phyloP scores from a whole-genome alignment of 805 yeast genomes.

The Saccharomyces jurei region DNA sequence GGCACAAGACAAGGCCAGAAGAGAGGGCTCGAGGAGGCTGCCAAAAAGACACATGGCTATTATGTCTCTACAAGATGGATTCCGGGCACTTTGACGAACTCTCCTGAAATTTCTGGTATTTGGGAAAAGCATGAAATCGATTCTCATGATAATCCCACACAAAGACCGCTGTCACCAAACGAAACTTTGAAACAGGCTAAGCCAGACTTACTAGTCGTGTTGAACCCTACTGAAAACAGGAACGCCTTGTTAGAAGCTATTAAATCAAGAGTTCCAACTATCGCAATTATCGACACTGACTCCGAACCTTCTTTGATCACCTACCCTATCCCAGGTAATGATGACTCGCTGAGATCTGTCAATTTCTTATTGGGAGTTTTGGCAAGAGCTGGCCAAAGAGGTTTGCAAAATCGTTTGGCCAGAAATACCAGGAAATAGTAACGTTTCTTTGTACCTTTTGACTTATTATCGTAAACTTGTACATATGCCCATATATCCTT shows the following conservation, averaged over 20 bases:
- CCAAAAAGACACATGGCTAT: constrained; percentile 67
- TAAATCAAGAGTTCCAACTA: constrained; percentile 77
- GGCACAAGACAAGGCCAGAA: constrained; percentile 79
- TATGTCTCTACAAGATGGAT: constrained; percentile 83
- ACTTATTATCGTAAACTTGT: not conserved
- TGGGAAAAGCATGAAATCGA: constrained; percentile 72
- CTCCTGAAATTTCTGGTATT: constrained; percentile 49
- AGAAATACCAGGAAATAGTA: constrained; percentile 11
- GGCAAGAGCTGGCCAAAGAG: constrained; percentile 77
- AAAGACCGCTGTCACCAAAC: constrained; percentile 43
- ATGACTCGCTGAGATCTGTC: constrained; percentile 77
- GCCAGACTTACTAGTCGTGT: constrained; percentile 80
- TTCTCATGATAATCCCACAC: constrained; percentile 60
- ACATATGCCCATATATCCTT: not conserved
- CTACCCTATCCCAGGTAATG: constrained; percentile 94
- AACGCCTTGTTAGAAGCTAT: constrained; percentile 76
- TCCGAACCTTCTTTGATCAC: constrained; percentile 84
- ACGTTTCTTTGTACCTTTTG: not conserved
- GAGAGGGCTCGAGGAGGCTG: constrained; percentile 69
- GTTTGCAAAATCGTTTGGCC: constrained; percentile 50
- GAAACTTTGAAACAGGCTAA: constrained; percentile 52
- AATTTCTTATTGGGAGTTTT: constrained; percentile 76
- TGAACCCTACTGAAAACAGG: constrained; percentile 83
- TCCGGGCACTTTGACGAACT: constrained; percentile 90
- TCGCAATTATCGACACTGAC: constrained; percentile 91